Evolutionary conservation across 2,329 filamentous ascomycete genomes (phyloP).

Genomic region (Fusarium udum): DNA sequence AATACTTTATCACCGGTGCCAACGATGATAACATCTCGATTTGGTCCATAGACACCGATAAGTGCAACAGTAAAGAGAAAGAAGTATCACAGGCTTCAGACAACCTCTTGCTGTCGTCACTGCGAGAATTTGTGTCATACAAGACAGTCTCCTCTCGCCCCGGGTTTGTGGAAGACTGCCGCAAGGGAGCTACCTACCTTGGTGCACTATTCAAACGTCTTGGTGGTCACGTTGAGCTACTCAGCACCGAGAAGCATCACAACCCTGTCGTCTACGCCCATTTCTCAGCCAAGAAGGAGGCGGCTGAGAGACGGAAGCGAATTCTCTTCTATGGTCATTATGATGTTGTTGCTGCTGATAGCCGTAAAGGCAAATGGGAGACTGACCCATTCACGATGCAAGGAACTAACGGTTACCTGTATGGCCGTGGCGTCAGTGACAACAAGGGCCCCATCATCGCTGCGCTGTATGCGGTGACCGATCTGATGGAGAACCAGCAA

Average conservation of each 20-base stretch:
- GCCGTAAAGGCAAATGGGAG: conserved; percentile 83
- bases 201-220: conserved; percentile 91
- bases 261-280: conserved; percentile 95
- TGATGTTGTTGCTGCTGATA: conserved; percentile 92
- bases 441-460: conserved; percentile 98
- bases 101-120: conserved; percentile 72
- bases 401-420: conserved; percentile 90
- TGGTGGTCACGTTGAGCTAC: conserved; percentile 87
- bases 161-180: conserved; percentile 90
- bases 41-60: conserved; percentile 74
- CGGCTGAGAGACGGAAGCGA: conserved; percentile 76
- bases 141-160: conserved; percentile 89
- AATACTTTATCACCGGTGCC: conserved; percentile 93
- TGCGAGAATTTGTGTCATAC: conserved; percentile 89
- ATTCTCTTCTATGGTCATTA: conserved; percentile 98
- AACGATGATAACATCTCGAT: conserved; percentile 91
- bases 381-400: conserved; percentile 90
- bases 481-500: conserved; percentile 83
- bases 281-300: conserved; percentile 79
- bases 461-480: conserved; percentile 91
- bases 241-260: conserved; percentile 80
- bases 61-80: conserved; percentile 49
- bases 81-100: conserved; percentile 51
- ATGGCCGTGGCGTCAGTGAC: conserved; percentile 95
- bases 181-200: conserved; percentile 89